Evolutionary conservation across 495 filamentous ascomycete species (phyloP), one percentile per base, ranked within the genome.

Genomic region (Aspergillus incahuasiensis): DNA sequence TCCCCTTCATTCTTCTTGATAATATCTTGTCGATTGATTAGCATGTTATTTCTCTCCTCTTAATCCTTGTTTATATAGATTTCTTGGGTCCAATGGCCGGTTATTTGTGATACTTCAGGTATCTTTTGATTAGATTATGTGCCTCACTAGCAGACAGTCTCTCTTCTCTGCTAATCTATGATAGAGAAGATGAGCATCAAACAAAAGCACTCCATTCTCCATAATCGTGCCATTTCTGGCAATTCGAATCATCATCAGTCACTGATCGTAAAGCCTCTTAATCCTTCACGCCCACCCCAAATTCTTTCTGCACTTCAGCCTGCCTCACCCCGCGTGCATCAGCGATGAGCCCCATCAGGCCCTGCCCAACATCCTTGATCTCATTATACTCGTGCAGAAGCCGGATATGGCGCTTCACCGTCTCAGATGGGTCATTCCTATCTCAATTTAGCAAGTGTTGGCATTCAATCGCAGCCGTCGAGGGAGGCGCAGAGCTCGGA

Each of bases 351-450:
- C 87, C 86, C 69, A 90, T 83, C 16, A 92, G 63, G 0, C 87
- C 86, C 64, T 86, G 84, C 0, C 81, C 88, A 2, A 87, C 70
- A 65, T 91, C 89, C 47, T 84, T 82, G 62, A 91, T 84, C 57
- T 90, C 89, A 67, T 92, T 92, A 74, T 91, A 91, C 49, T 83
- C 73, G 62, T 89, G 86, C 6, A 92, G 71, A 1, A 85, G 74
- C 54, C 71, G 73, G 59, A 90, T 90, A 67, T 91, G 87, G 6
- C 66, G 73, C 47, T 84, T 77, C 22, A 90, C 81, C 8, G 79
- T 74, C n/a, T 64, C 62, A 54, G 75, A 57, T 6, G 69, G 64
- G 45, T 71, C 67, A 44, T 65, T 54, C 38, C 71, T 70, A 2
- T 6, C 47, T 24, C 32, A 6, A 11, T 12, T 39, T 45, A 24